Evolutionary conservation across 2,329 filamentous ascomycete genomes (phyloP).

Genomic region (Hortaea sp.): DNA sequence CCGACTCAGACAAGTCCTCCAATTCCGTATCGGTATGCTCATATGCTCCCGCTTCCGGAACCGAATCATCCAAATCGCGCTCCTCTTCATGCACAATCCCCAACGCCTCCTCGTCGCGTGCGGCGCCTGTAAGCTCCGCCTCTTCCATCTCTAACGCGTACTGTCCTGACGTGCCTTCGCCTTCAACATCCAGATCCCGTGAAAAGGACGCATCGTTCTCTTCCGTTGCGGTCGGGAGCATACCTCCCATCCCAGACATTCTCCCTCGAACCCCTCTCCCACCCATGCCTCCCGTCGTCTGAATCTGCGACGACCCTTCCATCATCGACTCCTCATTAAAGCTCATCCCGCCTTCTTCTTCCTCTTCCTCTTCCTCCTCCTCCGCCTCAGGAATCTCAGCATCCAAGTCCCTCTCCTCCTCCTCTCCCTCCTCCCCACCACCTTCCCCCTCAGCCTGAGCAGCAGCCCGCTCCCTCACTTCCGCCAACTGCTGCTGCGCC

Average conservation of each 20-base stretch:
- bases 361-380: slow-evolving; percentile 40
- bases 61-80: slow-evolving; percentile 37
- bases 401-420: slow-evolving; percentile 45
- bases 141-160: slow-evolving; percentile 37
- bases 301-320: slow-evolving; percentile 27
- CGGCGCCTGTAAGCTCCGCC: slow-evolving; percentile 35
- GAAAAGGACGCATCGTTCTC: slow-evolving; percentile 3
- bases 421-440: slow-evolving; percentile 41
- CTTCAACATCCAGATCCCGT: background rate
- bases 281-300: slow-evolving; percentile 19
- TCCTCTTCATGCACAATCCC: slow-evolving; percentile 22
- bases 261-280: slow-evolving; percentile 28
- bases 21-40: slow-evolving; percentile 45
- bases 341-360: slow-evolving; percentile 49
- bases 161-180: slow-evolving; percentile 28
- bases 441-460: slow-evolving; percentile 32
- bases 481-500: slow-evolving; percentile 49
- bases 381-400: slow-evolving; percentile 31
- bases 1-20: slow-evolving; percentile 32
- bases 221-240: slow-evolving; percentile 19
- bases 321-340: slow-evolving; percentile 41
- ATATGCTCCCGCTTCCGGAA: slow-evolving; percentile 44
- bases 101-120: slow-evolving; percentile 39
- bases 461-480: slow-evolving; percentile 27
- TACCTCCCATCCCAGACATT: slow-evolving; percentile 4